Base-by-base conservation (phyloP, 371 early-diverging fungal species). In the Mortierella sp. region DNA sequence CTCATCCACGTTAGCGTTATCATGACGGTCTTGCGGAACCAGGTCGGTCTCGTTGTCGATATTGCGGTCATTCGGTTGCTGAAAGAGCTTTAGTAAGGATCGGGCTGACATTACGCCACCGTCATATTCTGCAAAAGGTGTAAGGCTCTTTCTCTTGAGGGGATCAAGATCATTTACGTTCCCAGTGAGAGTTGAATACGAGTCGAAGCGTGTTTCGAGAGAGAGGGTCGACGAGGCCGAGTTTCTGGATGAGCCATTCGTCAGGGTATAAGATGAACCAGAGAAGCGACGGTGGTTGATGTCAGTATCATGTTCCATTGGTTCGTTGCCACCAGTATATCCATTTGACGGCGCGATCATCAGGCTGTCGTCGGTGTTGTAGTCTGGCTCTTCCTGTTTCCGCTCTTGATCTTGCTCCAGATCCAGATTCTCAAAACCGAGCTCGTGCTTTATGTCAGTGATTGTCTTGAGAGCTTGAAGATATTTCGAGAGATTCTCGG, bases 221-320 rank as follows among this genome's bases (percentile, higher is more conserved):
- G 61, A 50, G 23, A 61, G 44, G 11, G 61, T 55, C 0, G 61
- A 56, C 21, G 69, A 37, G 14, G 56, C 39, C 3, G 61, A 56
- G 19, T 52, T 55, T 21, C 56, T 21, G 15, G 21, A 68, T 1
- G 55, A 46, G 27, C 27, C 26, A 19, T 67, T 52, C n/a, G 54
- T 43, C 9, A 66, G 54, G 17, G 67, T 66, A n/a, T 34, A 59
- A 3, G 67, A 66, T 9, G 67, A 66, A 24, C 55, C 67, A n/a
- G 68, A 60, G 43, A 58, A 27, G 9, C 56, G 54, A 4, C 43
- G 54, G 9, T 42, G 42, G 21, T 41, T 54, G 8, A 4, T 31
- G 39, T 11, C 26, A 17, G 2, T 11, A 7, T 56, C 50, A 42
- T 23, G 11, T 3, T 42, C 43, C 41, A 26, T 39, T 15, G 17